These are phyloP conservation scores for Gossypium davidsonii DNA, from an alignment of 441 rosid genomes.

Conservation along the genomic window DNA sequence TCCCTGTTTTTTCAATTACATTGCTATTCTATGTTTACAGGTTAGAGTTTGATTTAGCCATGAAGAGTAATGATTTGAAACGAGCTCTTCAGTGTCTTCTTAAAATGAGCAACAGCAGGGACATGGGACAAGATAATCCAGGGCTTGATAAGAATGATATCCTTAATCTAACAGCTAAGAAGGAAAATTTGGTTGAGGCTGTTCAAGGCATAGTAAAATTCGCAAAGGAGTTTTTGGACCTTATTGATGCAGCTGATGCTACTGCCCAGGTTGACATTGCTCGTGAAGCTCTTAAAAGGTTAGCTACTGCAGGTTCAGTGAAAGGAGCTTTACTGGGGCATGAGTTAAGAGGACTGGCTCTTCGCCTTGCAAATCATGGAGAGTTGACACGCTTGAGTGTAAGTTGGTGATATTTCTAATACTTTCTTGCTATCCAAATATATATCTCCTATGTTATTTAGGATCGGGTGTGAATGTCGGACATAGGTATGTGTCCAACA, in stretches of 20 bases:
- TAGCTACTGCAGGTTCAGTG: conserved; percentile 90
- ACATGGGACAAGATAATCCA: conserved; percentile 80
- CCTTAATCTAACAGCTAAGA: conserved; percentile 67
- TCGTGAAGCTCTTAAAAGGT: conserved; percentile 91
- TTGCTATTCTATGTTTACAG: conserved; percentile 29
- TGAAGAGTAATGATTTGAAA: conserved; percentile 94
- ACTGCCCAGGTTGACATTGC: conserved; percentile 88
- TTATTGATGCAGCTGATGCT: conserved; percentile 98
- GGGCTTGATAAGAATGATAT: conserved; percentile 81
- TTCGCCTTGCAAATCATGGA: conserved; percentile 96
- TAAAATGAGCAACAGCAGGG: conserved; percentile 92
- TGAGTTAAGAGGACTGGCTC: conserved; percentile 85
- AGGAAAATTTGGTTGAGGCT: conserved; percentile 88
- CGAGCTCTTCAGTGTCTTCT: conserved; percentile 98
- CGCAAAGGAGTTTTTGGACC: conserved; percentile 88
- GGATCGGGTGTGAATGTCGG: not conserved
- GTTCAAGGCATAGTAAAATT: conserved; percentile 90
- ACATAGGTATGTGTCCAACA: not conserved
- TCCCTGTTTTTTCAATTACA: not conserved
- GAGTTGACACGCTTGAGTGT: conserved; percentile 87
- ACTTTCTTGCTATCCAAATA: not conserved
- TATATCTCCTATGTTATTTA: not conserved
- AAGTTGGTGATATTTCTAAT: conserved; percentile 22
- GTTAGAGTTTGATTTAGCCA: conserved; percentile 94
- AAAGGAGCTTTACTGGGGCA: conserved; percentile 91